These are phyloP conservation scores for Aspergillus sp. DNA, from an alignment of 2,329 filamentous ascomycete genomes.

Conservation along the genomic window DNA sequence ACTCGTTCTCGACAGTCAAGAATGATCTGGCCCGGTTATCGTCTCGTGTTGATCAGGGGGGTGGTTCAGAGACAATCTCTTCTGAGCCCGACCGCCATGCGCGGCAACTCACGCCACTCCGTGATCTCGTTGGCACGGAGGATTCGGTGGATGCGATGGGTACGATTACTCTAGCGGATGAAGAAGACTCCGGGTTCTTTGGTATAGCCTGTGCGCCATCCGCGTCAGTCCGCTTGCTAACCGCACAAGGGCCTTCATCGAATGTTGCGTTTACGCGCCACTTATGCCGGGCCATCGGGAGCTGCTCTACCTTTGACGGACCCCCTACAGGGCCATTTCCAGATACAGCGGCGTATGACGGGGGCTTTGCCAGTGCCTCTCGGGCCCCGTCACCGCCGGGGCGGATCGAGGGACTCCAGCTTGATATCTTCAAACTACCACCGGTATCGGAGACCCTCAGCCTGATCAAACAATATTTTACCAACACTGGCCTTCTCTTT, in stretches of 20 bases:
- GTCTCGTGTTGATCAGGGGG: background rate
- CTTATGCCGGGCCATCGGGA: slow-evolving; percentile 19
- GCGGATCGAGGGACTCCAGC: too few species aligned
- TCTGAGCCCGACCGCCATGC: background rate
- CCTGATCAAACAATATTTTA: slow-evolving; percentile 24
- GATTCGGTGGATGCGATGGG: slow-evolving; percentile 39
- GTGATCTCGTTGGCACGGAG: slow-evolving; percentile 17
- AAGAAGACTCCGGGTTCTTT: slow-evolving; percentile 38
- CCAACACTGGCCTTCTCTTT: slow-evolving; percentile 28
- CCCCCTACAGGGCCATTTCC: too few species aligned
- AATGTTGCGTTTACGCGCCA: slow-evolving; percentile 28
- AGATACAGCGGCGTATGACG: slow-evolving; percentile 9
- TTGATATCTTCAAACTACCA: slow-evolving; percentile 17
- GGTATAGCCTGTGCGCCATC: slow-evolving; percentile 20
- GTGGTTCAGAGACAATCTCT: background rate
- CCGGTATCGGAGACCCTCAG: slow-evolving; percentile 10
- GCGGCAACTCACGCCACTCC: background rate
- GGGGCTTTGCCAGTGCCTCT: slow-evolving; percentile 21
- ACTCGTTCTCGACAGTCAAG: slow-evolving; percentile 17
- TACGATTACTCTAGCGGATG: slow-evolving; percentile 36
- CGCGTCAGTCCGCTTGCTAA: background rate
- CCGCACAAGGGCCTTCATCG: slow-evolving; percentile 20
- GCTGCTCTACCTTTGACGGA: background rate
- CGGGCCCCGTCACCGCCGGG: slow-evolving; percentile 1
- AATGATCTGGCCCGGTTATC: slow-evolving; percentile 12